phyloP scores from a whole-genome alignment of 2,329 filamentous ascomycete genomes.

The Cladosporium sp. region DNA sequence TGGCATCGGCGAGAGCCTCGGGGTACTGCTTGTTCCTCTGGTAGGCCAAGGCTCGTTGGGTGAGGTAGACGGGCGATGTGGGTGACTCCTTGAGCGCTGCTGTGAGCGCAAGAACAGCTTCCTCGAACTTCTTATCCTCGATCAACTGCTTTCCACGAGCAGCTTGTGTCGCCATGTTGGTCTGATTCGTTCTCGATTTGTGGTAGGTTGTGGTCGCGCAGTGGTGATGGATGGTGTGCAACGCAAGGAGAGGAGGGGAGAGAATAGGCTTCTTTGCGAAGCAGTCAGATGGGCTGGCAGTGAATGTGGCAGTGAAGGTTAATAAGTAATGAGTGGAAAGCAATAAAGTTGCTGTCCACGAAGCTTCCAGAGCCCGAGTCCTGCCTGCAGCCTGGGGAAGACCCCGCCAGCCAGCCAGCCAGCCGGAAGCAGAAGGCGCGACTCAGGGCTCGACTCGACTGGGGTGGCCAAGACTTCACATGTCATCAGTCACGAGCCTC shows the following conservation, averaged over 20 bases:
- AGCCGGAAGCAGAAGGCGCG: not conserved
- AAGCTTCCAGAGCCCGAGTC: conserved; percentile 1
- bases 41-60: conserved; percentile 78
- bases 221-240: not conserved
- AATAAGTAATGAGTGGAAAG: not conserved
- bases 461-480: conserved; percentile 5
- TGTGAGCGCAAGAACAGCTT: conserved; percentile 68
- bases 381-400: not conserved
- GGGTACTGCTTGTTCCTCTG: conserved; percentile 57
- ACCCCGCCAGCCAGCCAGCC: conserved; percentile 8
- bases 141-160: conserved; percentile 62
- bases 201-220: not conserved
- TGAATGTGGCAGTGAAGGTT: not conserved
- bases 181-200: not conserved
- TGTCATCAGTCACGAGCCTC: conserved; percentile 5
- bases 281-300: not conserved
- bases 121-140: conserved; percentile 61
- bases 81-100: conserved; percentile 63
- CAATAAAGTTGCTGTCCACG: not conserved
- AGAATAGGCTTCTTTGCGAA: not conserved
- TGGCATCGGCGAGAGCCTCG: conserved; percentile 48
- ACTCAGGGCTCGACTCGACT: not conserved
- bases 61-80: conserved; percentile 73
- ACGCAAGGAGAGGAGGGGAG: not conserved
- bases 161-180: conserved; percentile 52